Evolutionary conservation across 768 basidiomycete genomes (phyloP).

Genomic region (Cubamyces sp.): DNA sequence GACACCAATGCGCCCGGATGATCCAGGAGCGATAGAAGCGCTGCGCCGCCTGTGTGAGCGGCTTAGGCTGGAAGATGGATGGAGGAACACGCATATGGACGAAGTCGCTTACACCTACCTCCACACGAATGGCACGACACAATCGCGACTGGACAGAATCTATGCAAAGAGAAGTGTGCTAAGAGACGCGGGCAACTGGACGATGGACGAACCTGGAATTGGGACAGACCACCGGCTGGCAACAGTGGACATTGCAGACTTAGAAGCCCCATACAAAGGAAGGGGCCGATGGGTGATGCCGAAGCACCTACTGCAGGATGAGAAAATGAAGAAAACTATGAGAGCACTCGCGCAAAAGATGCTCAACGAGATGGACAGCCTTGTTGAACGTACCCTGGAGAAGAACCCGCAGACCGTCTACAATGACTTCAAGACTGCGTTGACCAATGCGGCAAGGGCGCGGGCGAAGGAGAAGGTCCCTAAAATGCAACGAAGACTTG

Average conservation of each 20-base stretch:
- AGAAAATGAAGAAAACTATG: background rate
- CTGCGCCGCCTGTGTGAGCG: background rate
- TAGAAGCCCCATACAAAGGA: slow-evolving; percentile 7
- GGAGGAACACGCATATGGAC: background rate
- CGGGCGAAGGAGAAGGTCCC: background rate
- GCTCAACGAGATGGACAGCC: background rate
- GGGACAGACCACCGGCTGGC: slow-evolving; percentile 14
- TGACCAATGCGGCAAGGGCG: background rate
- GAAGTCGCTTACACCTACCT: background rate
- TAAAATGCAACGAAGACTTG: background rate
- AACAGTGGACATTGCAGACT: background rate
- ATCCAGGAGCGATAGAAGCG: background rate
- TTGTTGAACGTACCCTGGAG: no score
- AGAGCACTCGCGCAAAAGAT: no score
- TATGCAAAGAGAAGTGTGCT: background rate
- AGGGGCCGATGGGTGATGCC: slow-evolving; percentile 13
- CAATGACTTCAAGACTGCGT: background rate
- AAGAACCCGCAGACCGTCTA: background rate
- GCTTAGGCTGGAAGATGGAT: background rate
- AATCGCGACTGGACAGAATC: background rate
- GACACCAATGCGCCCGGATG: background rate
- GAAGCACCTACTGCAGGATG: background rate
- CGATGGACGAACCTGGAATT: background rate
- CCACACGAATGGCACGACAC: background rate
- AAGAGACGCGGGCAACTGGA: background rate